Percentiles rank a stretch among this genome's conserved stretches.
These are phyloP conservation scores for Ophiostoma populinum DNA, from an alignment of 2,329 filamentous ascomycete species.

Conservation along the genomic window DNA sequence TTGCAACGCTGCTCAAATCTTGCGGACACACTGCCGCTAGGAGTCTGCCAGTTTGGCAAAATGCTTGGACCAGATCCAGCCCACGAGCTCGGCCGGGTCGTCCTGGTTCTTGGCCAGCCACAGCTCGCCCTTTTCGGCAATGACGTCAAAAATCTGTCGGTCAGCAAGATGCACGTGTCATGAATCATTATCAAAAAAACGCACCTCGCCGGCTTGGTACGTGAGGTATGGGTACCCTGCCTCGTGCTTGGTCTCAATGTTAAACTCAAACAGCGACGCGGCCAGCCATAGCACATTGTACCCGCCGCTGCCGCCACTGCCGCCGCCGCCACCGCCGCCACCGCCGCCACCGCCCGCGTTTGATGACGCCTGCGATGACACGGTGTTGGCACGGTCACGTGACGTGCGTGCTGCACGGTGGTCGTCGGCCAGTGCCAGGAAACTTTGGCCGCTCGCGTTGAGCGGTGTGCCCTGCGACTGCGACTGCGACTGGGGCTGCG, in stretches of 20 bases:
- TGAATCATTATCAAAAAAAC: background rate
- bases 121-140: conserved; percentile 90
- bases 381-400: conserved; percentile 34
- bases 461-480: no score
- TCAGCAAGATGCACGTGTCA: background rate
- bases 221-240: conserved; percentile 91
- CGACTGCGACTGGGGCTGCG: no score
- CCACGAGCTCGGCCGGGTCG: conserved; percentile 58
- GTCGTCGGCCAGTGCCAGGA: no score
- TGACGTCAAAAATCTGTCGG: conserved; percentile 66
- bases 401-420: no score
- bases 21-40: conserved; percentile 6
- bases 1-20: background rate
- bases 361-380: conserved; percentile 5
- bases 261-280: conserved; percentile 90
- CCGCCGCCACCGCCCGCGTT: background rate
- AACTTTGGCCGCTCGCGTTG: no score
- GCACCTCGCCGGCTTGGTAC: conserved; percentile 79
- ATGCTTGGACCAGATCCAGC: conserved; percentile 99
- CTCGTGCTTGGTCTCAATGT: conserved; percentile 84
- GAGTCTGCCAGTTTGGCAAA: conserved; percentile 54
- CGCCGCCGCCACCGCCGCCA: no score
- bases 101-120: conserved; percentile 98
- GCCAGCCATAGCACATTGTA: conserved; percentile 77
- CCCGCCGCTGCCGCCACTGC: no score